Evolutionary conservation across 331 rosid species (phyloP).

Genomic region (Spiraea crenata): DNA sequence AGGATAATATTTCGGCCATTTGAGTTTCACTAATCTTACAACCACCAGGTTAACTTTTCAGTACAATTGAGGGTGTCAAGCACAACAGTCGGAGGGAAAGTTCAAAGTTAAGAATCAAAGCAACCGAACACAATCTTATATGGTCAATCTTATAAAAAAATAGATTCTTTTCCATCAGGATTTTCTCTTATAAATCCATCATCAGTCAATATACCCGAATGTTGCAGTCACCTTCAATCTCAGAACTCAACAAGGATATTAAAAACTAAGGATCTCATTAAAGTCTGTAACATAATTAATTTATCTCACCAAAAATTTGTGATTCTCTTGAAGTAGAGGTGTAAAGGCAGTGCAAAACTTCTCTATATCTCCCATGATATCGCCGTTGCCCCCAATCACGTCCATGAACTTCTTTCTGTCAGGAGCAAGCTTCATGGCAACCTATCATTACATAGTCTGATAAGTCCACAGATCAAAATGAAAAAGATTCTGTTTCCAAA

Average conservation of each 20-base stretch:
- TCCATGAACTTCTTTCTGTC: conserved; percentile 98
- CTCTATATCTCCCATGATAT: conserved; percentile 61
- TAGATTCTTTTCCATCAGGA: background rate
- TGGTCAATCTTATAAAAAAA: background rate
- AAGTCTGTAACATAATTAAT: conserved; percentile 10
- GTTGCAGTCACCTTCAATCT: background rate
- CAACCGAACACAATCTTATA: background rate
- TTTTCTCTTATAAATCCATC: background rate
- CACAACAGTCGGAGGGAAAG: background rate
- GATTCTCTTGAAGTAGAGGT: conserved; percentile 80
- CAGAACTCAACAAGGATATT: background rate
- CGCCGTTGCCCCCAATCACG: conserved; percentile 69
- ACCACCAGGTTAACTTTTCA: background rate
- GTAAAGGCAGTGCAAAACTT: conserved; percentile 63
- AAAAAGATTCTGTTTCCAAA: background rate
- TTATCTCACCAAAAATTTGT: conserved; percentile 72
- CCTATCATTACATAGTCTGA: conserved; percentile 39
- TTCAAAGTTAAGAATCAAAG: background rate
- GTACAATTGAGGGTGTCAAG: background rate
- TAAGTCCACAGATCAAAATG: conserved; percentile 9
- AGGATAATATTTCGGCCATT: background rate
- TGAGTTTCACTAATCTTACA: background rate
- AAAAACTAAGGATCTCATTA: background rate
- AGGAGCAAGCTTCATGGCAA: conserved; percentile 98
- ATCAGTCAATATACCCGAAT: background rate